Base-by-base conservation (phyloP, 768 basidiomycete genomes). In the Pisolithus tinctorius region DNA sequence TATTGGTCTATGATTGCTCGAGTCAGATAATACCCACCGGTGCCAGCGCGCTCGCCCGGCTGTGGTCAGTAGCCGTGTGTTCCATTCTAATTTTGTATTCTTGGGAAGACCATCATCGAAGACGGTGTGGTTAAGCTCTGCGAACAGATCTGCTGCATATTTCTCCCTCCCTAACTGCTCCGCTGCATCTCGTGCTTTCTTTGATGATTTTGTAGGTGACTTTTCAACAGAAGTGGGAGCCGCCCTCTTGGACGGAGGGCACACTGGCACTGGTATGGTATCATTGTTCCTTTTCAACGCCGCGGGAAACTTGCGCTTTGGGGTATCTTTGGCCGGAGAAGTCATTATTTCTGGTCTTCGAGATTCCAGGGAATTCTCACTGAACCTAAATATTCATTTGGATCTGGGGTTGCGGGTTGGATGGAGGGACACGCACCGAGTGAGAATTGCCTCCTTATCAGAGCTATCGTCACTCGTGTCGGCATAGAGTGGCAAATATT, bases 41-140 rank as follows among this genome's bases (percentile, higher is more conserved):
- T 80, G 76, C 74, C 77, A 88, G 55, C 74, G 78, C 6, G 87
- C 87, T 59, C 78, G 71, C 3, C 87, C 87, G 2, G 87, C 87
- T 0, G 87, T 88, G 1, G 80, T 80, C 49, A 79, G 55, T 31
- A 89, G 58, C 31, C 82, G 71, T 55, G 79, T 82, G 57, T 73
- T 89, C 87, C 87, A 89, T 42, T 72, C 75, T 4, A 89, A 63
- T 51, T 73, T 68, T 1, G 84, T 84, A 6, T 74, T 64, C 16
- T 62, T 60, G 4, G 86, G 84, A 20, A 88, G 64, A 9, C 67
- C 69, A 51, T 72, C 63, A 10, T 74, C 69, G 56, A 89, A 89
- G 30, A 87, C 75, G 1, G 62, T 59, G 11, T 55, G 60, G 58
- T 88, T 88, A 40, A 88, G 69, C 55, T 82, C 79, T 11, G 63